Base-by-base conservation (phyloP, 768 basidiomycete species). In the Boletellus ananas region DNA sequence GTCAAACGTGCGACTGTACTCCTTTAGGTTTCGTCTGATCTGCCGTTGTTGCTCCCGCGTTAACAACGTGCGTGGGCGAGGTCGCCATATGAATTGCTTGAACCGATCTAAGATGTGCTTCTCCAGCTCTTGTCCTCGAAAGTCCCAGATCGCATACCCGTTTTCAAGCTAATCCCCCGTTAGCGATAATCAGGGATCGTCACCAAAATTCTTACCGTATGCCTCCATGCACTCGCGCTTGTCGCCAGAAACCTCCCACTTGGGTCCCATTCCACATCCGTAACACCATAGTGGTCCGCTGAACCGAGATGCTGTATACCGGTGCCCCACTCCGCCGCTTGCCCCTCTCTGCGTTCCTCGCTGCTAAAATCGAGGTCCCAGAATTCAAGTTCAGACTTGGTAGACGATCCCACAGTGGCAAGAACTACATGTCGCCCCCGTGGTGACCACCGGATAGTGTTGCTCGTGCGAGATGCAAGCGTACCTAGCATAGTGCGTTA, bases 71-170 rank as follows among this genome's bases (percentile, higher is more conserved):
- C 84, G 81, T 4, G 96, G 92, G n/a, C 96, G 86, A 21, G 95
- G 94, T 33, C 96, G 85, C 95, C 95, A 99, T 54, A 97, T 80
- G 71, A 98, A 93, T 69, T 99, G 96, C 75, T 99, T 99, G 81
- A 99, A 98, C 49, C 87, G 83, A 66, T 98, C 96, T 55, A 88
- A 75, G 50, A 93, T 83, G 44, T 86, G 84, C 66, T 90, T 89
- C 65, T 87, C 79, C n/a, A 94, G 76, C 67, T 95, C 91, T 68
- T 91, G 87, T n/a, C 95, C 96, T 46, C 88, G 87, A 81, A 96
- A 97, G 72, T 98, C 94, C 93, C 94, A 98, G 58, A 99, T 83
- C 10, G 87, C 87, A 65, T 84, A 99, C 33, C 96, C 96, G 52
- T 97, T 91, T 68, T 99, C 96, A 54, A 97, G 83, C 95, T 97